Percentiles rank a stretch among this genome's conserved stretches.
phyloP scores from a whole-genome alignment of 495 filamentous ascomycete genomes.

The Aspergillus sclerotioniger region DNA sequence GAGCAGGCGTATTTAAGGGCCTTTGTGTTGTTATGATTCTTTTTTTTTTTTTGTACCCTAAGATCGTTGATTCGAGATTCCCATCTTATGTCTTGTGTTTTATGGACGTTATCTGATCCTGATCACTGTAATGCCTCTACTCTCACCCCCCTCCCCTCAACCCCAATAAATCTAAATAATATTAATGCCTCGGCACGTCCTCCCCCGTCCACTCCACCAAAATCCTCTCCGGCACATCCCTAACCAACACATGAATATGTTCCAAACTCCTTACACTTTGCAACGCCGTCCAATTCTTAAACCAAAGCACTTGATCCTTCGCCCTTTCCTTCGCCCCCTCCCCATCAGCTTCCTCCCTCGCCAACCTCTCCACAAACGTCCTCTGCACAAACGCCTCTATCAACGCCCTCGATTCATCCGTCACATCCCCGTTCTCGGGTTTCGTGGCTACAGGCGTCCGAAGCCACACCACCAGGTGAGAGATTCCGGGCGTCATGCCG shows the following conservation, averaged over 20 bases:
- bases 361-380: constrained; percentile 63
- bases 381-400: constrained; percentile 66
- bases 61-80: constrained; percentile 20
- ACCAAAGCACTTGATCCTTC: constrained; percentile 73
- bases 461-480: constrained; percentile 60
- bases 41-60: constrained; percentile 15
- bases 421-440: constrained; percentile 66
- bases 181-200: neutral
- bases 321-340: constrained; percentile 24
- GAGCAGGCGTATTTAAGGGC: constrained; percentile 21
- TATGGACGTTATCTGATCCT: neutral
- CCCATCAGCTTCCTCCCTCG: constrained; percentile 15
- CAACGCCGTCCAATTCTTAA: constrained; percentile 89
- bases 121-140: no score
- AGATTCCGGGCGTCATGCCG: constrained; percentile 65
- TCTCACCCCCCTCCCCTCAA: neutral
- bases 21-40: constrained; percentile 3
- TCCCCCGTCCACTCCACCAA: constrained; percentile 61
- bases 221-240: constrained; percentile 57
- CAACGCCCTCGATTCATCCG: constrained; percentile 56
- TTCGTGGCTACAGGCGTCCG: constrained; percentile 53
- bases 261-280: constrained; percentile 84
- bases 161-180: neutral
- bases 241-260: constrained; percentile 71
- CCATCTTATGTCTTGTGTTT: constrained; percentile 15